Conservation (phyloP, 192 early-diverging fungal species). For the Entomortierella beljakovae region DNA sequence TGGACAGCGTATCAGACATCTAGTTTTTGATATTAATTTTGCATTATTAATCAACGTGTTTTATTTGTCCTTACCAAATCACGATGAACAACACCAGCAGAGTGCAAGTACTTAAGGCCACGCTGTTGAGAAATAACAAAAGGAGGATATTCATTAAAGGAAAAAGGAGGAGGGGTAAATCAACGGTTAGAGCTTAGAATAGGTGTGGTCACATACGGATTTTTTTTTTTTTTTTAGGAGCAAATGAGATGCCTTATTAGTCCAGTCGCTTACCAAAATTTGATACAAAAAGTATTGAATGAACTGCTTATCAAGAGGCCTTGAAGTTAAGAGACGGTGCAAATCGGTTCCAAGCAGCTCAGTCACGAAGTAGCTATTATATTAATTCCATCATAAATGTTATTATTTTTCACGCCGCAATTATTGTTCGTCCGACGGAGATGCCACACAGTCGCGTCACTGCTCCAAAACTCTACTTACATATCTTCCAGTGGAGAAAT, state of each 20-base stretch:
- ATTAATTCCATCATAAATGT: background rate
- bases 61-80: conserved; percentile 74
- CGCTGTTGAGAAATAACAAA: conserved; percentile 58
- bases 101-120: conserved; percentile 94
- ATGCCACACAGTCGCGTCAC: background rate
- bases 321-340: conserved; percentile 89
- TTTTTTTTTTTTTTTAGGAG: too few species aligned
- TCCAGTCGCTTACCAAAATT: conserved; percentile 75
- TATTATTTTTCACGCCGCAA: background rate
- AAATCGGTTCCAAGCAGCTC: conserved; percentile 96
- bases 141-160: background rate
- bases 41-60: background rate
- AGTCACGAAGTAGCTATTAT: conserved; percentile 90
- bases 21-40: background rate
- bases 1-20: background rate
- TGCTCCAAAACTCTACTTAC: conserved; percentile 62
- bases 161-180: background rate
- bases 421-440: too few species aligned
- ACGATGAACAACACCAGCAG: conserved; percentile 94
- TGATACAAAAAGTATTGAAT: conserved; percentile 99
- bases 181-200: background rate
- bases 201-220: background rate
- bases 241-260: too few species aligned
- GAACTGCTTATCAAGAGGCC: conserved; percentile 94
- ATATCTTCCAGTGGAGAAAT: conserved; percentile 94